Conservation (phyloP, 2,329 filamentous ascomycete species). For the Curvularia verruculosa region DNA sequence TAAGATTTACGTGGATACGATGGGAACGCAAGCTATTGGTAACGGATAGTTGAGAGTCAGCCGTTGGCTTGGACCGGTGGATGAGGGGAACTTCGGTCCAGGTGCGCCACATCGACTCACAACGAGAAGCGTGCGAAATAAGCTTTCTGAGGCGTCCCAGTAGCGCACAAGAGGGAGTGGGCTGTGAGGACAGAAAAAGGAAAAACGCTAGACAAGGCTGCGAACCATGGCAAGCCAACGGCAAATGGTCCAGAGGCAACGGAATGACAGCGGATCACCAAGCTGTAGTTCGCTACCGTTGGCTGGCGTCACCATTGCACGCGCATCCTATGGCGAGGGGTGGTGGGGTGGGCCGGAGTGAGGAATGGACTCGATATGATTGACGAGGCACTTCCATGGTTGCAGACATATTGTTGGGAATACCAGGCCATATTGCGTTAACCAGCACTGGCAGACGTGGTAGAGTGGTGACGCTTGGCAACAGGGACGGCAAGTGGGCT, state of each 20-base stretch:
- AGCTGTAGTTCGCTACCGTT: conserved; percentile 14
- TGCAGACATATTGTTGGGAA: not conserved
- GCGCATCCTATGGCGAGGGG: not conserved
- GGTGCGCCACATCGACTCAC: not conserved
- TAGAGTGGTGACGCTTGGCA: not conserved
- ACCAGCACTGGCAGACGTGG: not conserved
- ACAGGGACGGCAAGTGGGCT: not conserved
- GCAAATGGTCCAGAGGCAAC: conserved; percentile 9
- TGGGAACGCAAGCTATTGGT: not conserved
- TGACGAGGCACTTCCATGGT: not conserved
- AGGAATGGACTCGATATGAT: not conserved
- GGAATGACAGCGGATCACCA: conserved; percentile 16
- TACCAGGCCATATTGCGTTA: not conserved
- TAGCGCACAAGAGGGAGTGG: not conserved
- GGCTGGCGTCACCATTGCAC: conserved; percentile 15
- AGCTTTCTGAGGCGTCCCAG: conserved; percentile 1
- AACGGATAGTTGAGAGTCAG: conserved; percentile 1
- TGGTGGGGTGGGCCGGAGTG: not conserved
- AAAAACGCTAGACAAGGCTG: conserved; percentile 1
- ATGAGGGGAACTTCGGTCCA: not conserved
- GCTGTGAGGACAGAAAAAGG: not conserved
- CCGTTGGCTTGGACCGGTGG: conserved; percentile 3
- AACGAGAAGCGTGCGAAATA: not conserved
- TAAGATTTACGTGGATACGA: not conserved
- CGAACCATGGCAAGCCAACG: conserved; percentile 13